Base-by-base conservation (phyloP, 2,329 filamentous ascomycete species). In the Xylaria sp. region DNA sequence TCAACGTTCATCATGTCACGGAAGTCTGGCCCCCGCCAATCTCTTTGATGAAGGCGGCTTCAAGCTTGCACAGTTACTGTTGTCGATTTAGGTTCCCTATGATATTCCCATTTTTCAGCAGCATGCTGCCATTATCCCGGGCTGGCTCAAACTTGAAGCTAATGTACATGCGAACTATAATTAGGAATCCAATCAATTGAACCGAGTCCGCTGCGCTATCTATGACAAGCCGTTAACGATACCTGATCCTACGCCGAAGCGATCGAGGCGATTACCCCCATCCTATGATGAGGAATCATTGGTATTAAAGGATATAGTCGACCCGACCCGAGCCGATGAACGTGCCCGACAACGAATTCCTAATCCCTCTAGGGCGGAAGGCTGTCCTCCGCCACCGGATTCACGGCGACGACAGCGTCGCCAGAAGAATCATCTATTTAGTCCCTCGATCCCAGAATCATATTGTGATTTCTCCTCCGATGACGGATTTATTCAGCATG, bases 401-500 rank as follows among this genome's bases (percentile, higher is more conserved):
- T 67, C 64, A 30, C 73, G 67, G 39, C 73, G 56, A 69, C 74
- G 57, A 67, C 57, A 75, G 75, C 30, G 73, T 79, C 69, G 77
- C 79, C 73, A 50, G 48, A 66, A 67, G 48, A 69, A 75, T 53
- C 69, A 69, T 19, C 73, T 87, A 5, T 79, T 88, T 39, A 71
- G 71, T 48, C 84, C 87, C 71, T 85, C 84, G n/a, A 80, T 77
- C 45, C 79, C 81, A 72, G 77, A 80, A 47, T 75, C 81, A 21
- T 79, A 81, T 34, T 80, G 92, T 59, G 89, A 92, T 75, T 87
- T 92, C 66, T 81, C 82, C 24, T 86, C 84, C 30, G 79, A 84
- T 61, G 82, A 86, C 50, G 85, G 83, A 57, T 88, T 84, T 79
- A 82, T 83, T 60, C 85, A 90, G 75, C 84, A 83, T 45, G 84